Conservation (phyloP, 1,284 basidiomycete species). For the Trametes sp. region DNA sequence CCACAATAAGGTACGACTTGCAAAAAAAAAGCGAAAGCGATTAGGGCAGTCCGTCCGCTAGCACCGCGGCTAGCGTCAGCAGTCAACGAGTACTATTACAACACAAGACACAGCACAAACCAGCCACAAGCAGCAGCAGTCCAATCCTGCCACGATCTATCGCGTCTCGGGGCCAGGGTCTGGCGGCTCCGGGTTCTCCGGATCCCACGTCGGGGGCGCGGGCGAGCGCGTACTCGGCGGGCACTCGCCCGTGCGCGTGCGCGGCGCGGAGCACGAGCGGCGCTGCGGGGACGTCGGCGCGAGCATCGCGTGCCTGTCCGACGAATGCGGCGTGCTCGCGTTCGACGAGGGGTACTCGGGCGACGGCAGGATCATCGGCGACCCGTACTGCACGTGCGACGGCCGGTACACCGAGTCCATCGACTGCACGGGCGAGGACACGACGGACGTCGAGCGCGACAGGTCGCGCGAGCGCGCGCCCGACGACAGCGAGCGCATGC, state of each 20-base stretch:
- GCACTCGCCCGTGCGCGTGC: not conserved
- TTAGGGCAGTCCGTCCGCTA: not conserved
- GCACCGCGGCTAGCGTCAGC: too few species aligned
- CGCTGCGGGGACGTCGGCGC: constrained; percentile 5
- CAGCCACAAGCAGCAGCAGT: not conserved
- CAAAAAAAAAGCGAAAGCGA: not conserved
- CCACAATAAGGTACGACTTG: too few species aligned
- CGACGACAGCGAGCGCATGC: constrained; percentile 21
- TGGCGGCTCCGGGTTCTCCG: constrained; percentile 25
- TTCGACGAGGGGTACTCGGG: constrained; percentile 27
- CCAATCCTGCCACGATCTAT: not conserved
- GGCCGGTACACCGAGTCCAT: constrained; percentile 24
- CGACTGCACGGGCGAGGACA: constrained; percentile 26
- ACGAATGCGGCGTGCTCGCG: constrained; percentile 25
- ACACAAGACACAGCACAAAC: not conserved
- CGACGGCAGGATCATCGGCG: constrained; percentile 32
- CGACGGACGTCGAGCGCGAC: constrained; percentile 30
- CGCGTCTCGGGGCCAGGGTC: constrained; percentile 9
- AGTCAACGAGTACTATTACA: not conserved
- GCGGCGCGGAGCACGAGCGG: constrained; percentile 10
- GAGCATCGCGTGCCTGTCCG: constrained; percentile 22
- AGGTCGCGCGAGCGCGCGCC: constrained; percentile 18
- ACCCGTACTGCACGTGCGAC: constrained; percentile 17
- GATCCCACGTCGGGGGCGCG: constrained; percentile 10
- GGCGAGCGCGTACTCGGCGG: not conserved